Conservation (phyloP, 164 flowering plant genomes). For the Vitis rupestris region DNA sequence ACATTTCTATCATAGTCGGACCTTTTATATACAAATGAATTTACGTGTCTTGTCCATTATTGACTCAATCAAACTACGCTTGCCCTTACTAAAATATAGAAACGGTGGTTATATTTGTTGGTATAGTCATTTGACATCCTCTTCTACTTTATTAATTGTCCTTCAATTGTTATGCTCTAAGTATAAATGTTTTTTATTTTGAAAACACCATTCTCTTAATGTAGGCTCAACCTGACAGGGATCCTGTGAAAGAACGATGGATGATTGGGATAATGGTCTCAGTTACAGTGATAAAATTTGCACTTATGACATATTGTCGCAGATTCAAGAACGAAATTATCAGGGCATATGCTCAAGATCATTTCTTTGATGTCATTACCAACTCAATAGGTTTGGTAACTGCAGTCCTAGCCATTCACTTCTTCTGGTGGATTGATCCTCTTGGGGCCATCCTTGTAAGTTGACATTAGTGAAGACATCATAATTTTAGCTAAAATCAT, state of each 20-base stretch:
- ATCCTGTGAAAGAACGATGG: constrained; percentile 65
- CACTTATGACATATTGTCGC: constrained; percentile 61
- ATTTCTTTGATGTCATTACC: constrained; percentile 81
- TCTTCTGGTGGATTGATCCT: constrained; percentile 86
- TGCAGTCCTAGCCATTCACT: constrained; percentile 61
- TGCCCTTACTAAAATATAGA: no score
- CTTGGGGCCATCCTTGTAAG: constrained; percentile 74
- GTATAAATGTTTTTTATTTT: background rate
- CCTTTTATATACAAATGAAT: no score
- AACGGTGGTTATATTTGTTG: no score
- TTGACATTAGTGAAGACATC: background rate
- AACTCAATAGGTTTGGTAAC: constrained; percentile 70
- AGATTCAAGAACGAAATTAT: constrained; percentile 71
- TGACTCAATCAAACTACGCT: no score
- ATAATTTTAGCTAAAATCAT: no score
- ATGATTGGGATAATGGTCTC: constrained; percentile 85
- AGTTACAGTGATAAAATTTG: constrained; percentile 60
- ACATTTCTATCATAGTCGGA: no score
- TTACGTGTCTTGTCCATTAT: no score
- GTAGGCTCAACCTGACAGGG: constrained; percentile 45
- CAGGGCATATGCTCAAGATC: constrained; percentile 80
- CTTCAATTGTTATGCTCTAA: no score
- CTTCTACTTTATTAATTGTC: no score
- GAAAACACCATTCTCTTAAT: background rate
- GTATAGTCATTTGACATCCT: no score